Base-by-base conservation (phyloP, 2,329 filamentous ascomycete species). In the Arachnomyces sp. region DNA sequence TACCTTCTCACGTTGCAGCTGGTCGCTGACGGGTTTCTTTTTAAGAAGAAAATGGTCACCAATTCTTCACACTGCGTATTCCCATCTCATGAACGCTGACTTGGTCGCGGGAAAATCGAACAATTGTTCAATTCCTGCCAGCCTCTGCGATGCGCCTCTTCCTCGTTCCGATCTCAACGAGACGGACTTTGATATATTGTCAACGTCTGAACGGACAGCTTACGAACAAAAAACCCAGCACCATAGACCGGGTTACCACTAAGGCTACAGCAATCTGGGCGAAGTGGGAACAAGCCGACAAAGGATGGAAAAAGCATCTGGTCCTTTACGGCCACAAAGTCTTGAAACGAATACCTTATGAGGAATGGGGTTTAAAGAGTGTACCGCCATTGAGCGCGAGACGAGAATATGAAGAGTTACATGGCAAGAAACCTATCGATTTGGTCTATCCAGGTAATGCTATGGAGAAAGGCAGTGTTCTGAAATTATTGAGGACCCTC, bases 361-460 rank as follows among this genome's bases (percentile, higher is more conserved):
- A 96, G 66, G 92, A 98, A 81, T 98, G 92, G 92, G 88, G 86
- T 0, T 73, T 98, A 51, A 96, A 96, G 68, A 94, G 87, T 28
- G 82, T 98, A 38, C 92, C 92, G 33, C 82, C 89, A 15, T 71
- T 94, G 51, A 86, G 80, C 31, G 69, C 78, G 42, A 75, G 78
- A 50, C 74, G 80, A 43, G 74, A 77, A 51, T 69, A 75, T 36
- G 79, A 85, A 38, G 78, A 84, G 52, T 55, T 80, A 15, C 72
- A 74, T 48, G 75, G 79, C 37, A 79, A 77, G 52, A 77, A 86
- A 45, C 78, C 87, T 50, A 74, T 95, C 21, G 57, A 66, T 17
- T 54, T 67, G 18, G 68, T 86, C 38, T 96, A 84, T 57, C 92
- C 92, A 0, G 68, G 74, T 34, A 76, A 75, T 36, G 73, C 88